Conservation (phyloP, 495 filamentous ascomycete genomes). For the Daldinia decipiens region DNA sequence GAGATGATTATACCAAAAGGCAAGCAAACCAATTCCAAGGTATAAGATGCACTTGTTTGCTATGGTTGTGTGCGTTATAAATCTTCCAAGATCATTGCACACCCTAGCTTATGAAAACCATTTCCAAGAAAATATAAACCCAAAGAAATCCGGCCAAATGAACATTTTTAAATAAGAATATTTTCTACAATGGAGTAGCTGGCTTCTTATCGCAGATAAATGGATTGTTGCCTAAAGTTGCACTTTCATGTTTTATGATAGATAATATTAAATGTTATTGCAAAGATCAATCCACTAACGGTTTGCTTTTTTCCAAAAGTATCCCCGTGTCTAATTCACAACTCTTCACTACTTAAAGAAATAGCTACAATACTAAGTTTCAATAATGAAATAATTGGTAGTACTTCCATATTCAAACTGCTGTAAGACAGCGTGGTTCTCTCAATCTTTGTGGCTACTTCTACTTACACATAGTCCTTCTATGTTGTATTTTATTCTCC, state of each 20-base stretch:
- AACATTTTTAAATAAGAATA: neutral
- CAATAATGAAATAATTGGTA: neutral
- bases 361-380: neutral
- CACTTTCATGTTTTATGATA: slow-evolving; percentile 8
- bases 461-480: neutral
- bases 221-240: neutral
- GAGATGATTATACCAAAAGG: neutral
- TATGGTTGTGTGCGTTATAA: neutral
- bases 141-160: neutral
- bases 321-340: slow-evolving; percentile 19
- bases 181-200: neutral
- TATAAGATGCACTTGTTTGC: neutral
- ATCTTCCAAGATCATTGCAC: neutral
- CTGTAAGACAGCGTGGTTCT: neutral
- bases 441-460: neutral
- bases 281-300: neutral
- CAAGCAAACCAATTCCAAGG: neutral
- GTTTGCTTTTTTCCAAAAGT: slow-evolving; percentile 9
- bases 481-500: neutral
- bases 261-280: slow-evolving; percentile 4
- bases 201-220: neutral
- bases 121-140: neutral
- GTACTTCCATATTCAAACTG: neutral
- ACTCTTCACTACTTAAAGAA: slow-evolving; percentile 17
- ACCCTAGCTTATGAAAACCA: neutral